Evolutionary conservation across 2,329 filamentous ascomycete species (phyloP), one percentile per base, ranked within the genome.

Genomic region (Myriosclerotinia duriaeana): DNA sequence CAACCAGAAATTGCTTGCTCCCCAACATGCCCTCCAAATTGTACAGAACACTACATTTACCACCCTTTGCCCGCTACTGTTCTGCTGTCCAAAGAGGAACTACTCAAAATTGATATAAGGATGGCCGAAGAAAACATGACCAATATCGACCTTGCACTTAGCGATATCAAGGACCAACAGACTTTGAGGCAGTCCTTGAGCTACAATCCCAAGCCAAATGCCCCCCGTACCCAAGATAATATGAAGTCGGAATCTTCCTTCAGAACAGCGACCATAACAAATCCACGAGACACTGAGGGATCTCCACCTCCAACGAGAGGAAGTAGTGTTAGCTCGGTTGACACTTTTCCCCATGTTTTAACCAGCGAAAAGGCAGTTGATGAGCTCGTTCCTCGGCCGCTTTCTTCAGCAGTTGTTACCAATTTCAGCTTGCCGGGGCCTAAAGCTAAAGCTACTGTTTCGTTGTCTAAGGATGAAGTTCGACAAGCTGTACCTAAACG

Each of bases 341-440:
- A 74, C 60, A 62, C 69, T 17, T 74, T 73, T 56, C 71, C 72
- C 7, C 72, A 72, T 54, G 71, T 68, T 42, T 60, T 65, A 20
- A 67, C 71, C 11, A 72, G 70, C 2, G 66, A 71, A 48, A 52
- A 68, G 40, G 69, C 64, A 26, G 54, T 65, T 15, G 70, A 68
- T 42, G 70, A 71, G 30, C 36, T 48, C 14, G 22, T 42, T 11
- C 50, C 48, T 36, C 53, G 20, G 6, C 61, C 62, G 3, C 68
- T 72, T 56, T 70, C 73, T n/a, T 69, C 73, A 8, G 68, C 66
- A 7, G 59, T 75, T 8, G 67, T 70, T 17, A 75, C 73, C 9
- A 75, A 73, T 42, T 75, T 75, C 58, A 74, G 71, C 60, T 62
- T 75, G 11, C 69, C 72, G 54, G 73, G 71, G 15, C 72, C 71